Evolutionary conservation across 164 flowering plant genomes (phyloP).

Genomic region (Euptelea pleiosperma): DNA sequence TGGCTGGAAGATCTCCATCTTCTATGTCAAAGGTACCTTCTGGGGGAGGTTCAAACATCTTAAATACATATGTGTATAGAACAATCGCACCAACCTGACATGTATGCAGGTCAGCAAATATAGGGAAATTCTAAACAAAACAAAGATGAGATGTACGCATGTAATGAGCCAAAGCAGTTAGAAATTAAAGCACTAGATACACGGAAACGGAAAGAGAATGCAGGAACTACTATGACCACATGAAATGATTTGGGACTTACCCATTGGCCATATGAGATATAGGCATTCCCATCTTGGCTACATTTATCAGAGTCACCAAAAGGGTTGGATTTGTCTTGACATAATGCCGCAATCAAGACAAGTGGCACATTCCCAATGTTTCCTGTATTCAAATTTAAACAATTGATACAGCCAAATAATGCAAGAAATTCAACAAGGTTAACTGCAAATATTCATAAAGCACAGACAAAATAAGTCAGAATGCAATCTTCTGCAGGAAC

Average conservation of each 20-base stretch:
- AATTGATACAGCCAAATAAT: too few relatives aligned
- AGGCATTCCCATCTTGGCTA: constrained; percentile 83
- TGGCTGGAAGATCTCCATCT: constrained; percentile 44
- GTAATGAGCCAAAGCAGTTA: background rate
- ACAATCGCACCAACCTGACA: constrained; percentile 74
- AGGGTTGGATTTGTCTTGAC: constrained; percentile 86
- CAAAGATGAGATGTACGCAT: background rate
- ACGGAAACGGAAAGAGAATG: background rate
- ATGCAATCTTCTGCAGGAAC: background rate
- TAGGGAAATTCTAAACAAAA: background rate
- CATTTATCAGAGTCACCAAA: constrained; percentile 79
- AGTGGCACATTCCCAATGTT: constrained; percentile 98
- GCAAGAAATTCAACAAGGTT: too few relatives aligned
- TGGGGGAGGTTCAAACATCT: constrained; percentile 72
- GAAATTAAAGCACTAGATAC: background rate
- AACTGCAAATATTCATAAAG: background rate
- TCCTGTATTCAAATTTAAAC: constrained; percentile 43
- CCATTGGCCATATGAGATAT: constrained; percentile 98
- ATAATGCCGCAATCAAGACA: constrained; percentile 88
- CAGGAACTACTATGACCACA: background rate
- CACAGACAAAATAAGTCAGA: background rate
- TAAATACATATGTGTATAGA: constrained; percentile 65
- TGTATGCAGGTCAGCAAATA: background rate
- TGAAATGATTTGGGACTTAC: constrained; percentile 34
- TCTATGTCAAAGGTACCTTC: constrained; percentile 61